Percentiles rank a stretch among this genome's conserved stretches.
Conservation (phyloP, 2,329 filamentous ascomycete genomes). For the Trichoderma sp. region DNA sequence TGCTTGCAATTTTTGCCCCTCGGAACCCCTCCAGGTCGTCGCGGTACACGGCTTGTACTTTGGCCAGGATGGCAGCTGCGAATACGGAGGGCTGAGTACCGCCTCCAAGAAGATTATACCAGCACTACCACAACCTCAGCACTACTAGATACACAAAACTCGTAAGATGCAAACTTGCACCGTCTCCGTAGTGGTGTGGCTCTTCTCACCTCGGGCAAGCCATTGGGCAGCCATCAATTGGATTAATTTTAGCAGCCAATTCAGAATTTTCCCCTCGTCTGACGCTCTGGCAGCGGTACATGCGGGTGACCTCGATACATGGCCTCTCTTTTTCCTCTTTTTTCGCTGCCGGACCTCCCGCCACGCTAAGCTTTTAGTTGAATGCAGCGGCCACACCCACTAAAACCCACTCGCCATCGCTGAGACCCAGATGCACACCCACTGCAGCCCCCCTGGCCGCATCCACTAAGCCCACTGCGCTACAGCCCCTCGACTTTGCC, state of each 20-base stretch:
- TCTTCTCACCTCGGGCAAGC: not conserved
- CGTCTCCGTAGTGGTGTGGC: not conserved
- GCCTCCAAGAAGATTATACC: not conserved
- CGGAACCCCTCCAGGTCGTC: not conserved
- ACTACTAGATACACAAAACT: not conserved
- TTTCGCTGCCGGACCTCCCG: conserved; percentile 29
- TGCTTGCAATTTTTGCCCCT: not conserved
- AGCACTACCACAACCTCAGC: not conserved
- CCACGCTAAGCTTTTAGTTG: conserved; percentile 31
- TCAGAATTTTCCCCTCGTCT: not conserved
- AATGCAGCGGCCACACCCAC: conserved; percentile 23
- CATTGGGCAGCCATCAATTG: not conserved
- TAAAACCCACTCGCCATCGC: conserved; percentile 17
- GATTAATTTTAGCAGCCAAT: not conserved
- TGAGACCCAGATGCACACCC: conserved; percentile 19
- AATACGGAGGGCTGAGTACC: not conserved
- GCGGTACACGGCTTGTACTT: not conserved
- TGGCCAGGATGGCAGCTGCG: not conserved
- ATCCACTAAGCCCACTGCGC: conserved; percentile 6
- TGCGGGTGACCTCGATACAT: not conserved
- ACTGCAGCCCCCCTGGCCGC: conserved; percentile 14
- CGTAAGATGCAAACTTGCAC: not conserved
- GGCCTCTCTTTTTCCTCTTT: not conserved
- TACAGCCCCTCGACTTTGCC: conserved; percentile 6
- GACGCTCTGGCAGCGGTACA: not conserved